A percentile compares a stretch with the other conserved stretches of the same genome.
These are phyloP conservation scores for Amaranthus hypochondriacus DNA, from an alignment of 148 eudicot genomes.

Conservation along the genomic window DNA sequence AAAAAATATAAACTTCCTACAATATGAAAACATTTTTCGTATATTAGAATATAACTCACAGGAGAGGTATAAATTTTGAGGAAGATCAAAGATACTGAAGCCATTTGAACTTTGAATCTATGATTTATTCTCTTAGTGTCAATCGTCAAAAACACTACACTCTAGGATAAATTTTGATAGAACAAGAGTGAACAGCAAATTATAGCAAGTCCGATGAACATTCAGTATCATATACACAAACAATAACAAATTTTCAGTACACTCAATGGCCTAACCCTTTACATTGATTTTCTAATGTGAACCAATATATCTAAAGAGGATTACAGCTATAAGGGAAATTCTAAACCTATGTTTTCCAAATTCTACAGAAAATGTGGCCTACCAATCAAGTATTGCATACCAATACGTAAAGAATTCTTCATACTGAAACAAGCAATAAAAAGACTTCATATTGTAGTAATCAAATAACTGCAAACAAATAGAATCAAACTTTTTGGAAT, in stretches of 20 bases:
- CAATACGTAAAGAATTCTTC: neutral
- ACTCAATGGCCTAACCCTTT: neutral
- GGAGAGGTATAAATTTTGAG: neutral
- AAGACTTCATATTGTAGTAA: conserved; percentile 1
- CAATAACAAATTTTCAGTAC: neutral
- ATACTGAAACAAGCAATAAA: neutral
- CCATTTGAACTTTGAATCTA: neutral
- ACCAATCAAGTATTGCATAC: too few species aligned
- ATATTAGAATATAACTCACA: conserved; percentile 14
- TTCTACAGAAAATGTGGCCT: too few species aligned
- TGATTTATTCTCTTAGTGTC: neutral
- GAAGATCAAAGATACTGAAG: neutral
- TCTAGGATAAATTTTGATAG: too few species aligned
- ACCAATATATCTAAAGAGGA: neutral
- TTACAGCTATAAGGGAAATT: neutral
- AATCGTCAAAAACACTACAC: too few species aligned
- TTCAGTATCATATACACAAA: neutral
- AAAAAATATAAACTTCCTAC: conserved; percentile 64
- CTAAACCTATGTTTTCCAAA: too few species aligned
- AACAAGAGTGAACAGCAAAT: too few species aligned
- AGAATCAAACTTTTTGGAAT: conserved; percentile 3
- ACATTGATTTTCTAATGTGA: neutral
- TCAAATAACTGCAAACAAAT: neutral
- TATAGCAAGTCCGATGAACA: neutral
- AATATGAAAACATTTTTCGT: conserved; percentile 13